A percentile compares a stretch with the other conserved stretches of the same genome.
Evolutionary conservation across 106 monocot genomes (phyloP).

Genomic region (Triglochin maritima): DNA sequence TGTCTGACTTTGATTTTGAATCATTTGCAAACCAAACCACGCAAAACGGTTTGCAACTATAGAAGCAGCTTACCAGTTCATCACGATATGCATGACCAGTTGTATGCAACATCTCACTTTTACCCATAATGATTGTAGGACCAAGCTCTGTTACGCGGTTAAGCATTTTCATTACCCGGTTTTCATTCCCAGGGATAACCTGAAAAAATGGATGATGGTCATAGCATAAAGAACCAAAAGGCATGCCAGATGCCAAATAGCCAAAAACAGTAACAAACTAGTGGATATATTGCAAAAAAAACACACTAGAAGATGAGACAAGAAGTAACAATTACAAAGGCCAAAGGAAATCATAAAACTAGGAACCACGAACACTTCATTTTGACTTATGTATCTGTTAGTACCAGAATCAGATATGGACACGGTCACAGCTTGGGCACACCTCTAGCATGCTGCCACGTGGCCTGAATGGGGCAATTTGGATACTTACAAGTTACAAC

Average conservation of each 20-base stretch:
- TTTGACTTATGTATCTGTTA: too few species aligned
- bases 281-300: not conserved
- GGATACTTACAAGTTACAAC: too few species aligned
- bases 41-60: too few species aligned
- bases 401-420: too few species aligned
- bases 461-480: too few species aligned
- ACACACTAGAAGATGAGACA: not conserved
- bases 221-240: not conserved
- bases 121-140: constrained; percentile 85
- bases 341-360: not conserved
- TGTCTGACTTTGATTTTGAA: too few species aligned
- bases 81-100: constrained; percentile 93
- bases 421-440: too few species aligned
- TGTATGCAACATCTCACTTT: constrained; percentile 71
- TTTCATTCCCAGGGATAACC: constrained; percentile 99
- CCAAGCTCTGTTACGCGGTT: constrained; percentile 93
- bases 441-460: too few species aligned
- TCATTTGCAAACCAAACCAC: too few species aligned
- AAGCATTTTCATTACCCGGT: constrained; percentile 95
- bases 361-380: not conserved
- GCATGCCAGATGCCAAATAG: not conserved
- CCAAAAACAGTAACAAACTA: not conserved
- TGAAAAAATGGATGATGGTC: constrained; percentile 7
- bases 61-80: constrained; percentile 50
- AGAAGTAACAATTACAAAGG: not conserved